A percentile compares a stretch with the other conserved stretches of the same genome.
Evolutionary conservation across 768 basidiomycete genomes (phyloP).

Genomic region (Terana coerulea): DNA sequence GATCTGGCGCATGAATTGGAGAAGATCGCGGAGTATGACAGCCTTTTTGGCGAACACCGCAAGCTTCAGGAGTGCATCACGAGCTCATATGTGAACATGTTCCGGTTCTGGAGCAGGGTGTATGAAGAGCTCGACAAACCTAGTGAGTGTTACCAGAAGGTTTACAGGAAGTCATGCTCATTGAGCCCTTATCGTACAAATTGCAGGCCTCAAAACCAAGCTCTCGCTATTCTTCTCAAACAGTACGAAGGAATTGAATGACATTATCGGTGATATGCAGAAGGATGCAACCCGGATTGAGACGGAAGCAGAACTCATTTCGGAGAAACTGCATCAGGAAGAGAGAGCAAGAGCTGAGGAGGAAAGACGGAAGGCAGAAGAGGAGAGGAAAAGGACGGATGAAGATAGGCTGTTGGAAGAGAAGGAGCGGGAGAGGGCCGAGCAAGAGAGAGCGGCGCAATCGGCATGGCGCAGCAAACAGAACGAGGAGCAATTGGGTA

Average conservation of each 20-base stretch:
- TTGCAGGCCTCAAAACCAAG: not conserved
- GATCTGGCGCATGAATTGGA: not conserved
- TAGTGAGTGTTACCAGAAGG: not conserved
- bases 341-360: not conserved
- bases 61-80: not conserved
- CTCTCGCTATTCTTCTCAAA: not conserved
- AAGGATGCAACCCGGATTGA: not conserved
- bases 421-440: too few relatives aligned
- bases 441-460: too few relatives aligned
- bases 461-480: too few relatives aligned
- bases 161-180: too few relatives aligned
- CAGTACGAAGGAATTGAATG: not conserved
- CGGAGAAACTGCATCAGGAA: not conserved
- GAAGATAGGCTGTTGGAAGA: too few relatives aligned
- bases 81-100: slow-evolving; percentile 1
- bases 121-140: not conserved
- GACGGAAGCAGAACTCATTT: not conserved
- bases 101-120: slow-evolving; percentile 6
- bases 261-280: not conserved
- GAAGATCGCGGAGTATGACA: not conserved
- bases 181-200: not conserved
- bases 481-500: too few relatives aligned
- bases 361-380: not conserved
- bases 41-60: not conserved
- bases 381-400: too few relatives aligned